Evolutionary conservation across 306 rosid species (phyloP), one percentile per base, ranked within the genome.

Genomic region (Carpinus viminea): DNA sequence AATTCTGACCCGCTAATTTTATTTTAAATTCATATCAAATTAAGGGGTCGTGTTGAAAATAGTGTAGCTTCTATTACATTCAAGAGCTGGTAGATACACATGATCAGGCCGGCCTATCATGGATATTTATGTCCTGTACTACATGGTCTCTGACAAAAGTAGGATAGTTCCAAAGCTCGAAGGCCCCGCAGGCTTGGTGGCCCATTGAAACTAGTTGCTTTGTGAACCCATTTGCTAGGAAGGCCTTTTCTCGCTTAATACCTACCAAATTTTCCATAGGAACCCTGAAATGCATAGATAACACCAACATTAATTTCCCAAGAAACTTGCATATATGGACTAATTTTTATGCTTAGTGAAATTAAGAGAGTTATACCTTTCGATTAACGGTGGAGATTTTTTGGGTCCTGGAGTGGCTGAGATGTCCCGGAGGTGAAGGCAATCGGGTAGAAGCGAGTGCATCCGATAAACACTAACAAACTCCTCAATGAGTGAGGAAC

Each of bases 141-240:
- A 88, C 52, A 1, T 88, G 53, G 17, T 90, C 82, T 41, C 93
- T 88, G 0, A 86, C 36, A 56, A 46, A 90, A 16, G 55, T 0
- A 18, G 93, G 93, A 28, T 90, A 88, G 74, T 90, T 90, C 87
- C 86, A 84, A 51, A 84, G 90, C 79, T 88, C 91, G 0, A 90
- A 60, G 6, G 90, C 86, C 1, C 88, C 93, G 77, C 85, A 84
- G 36, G 93, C 85, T 81, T 90, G 93, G 80, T 90, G 91, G 41
- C 93, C 93, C 93, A 88, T 90, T 26, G 93, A 88, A n/a, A 90
- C 90, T 41, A 90, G 59, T 43, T 83, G 86, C 8, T 70, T 83
- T 20, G 21, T 74, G 77, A 86, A 65, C 70, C 93, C 93, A 70
- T 86, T 86, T 3, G 83, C 68, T 31, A 3, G 17, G 34, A 90